Evolutionary conservation across 768 basidiomycete species (phyloP), one percentile per base, ranked within the genome.

Genomic region (Lyophyllum atratum): DNA sequence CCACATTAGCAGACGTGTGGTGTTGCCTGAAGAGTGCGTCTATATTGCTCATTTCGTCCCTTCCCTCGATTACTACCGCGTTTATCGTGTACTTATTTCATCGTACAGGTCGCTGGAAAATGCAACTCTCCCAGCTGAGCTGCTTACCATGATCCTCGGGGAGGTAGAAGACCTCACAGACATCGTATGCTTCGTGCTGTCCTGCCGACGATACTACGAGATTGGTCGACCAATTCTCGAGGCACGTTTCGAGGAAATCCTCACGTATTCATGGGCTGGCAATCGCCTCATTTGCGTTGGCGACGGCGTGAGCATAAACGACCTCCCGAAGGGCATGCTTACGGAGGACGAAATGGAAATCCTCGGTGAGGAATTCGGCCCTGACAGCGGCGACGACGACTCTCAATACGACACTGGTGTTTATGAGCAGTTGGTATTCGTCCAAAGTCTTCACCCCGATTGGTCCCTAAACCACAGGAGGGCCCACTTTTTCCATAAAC

Each of bases 241-340:
- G 24, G 28, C 10, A 19, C 11, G 24, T 4, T 31, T 56, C 15
- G 28, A 56, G 24, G n/a, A 17, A 3, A 8, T 34, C 6, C 22
- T 33, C 22, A 19, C 39, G 4, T 25, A 37, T 15, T 52, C 39
- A 25, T 69, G 66, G 68, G 62, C 62, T 19, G 63, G 66, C 3
- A 56, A 66, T 40, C 62, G 68, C 6, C 59, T 68, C 44, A 63
- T 68, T 14, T 64, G 59, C 54, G 12, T 65, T 33, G 60, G 64
- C 3, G 62, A 65, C 40, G 59, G 63, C 12, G 49, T 55, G 4
- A 0, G 24, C 10, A 28, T 22, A 4, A 40, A 52, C 0, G 55
- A 62, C 28, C 46, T 56, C 26, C 65, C 64, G 1, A 42, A 42
- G 10, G 33, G 33, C 28, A 40, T 49, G 29, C 39, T 55, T 22